Percentiles rank a stretch among this genome's conserved stretches.
Evolutionary conservation across 495 filamentous ascomycete genomes (phyloP).

Genomic region (Haplographium delicatum): DNA sequence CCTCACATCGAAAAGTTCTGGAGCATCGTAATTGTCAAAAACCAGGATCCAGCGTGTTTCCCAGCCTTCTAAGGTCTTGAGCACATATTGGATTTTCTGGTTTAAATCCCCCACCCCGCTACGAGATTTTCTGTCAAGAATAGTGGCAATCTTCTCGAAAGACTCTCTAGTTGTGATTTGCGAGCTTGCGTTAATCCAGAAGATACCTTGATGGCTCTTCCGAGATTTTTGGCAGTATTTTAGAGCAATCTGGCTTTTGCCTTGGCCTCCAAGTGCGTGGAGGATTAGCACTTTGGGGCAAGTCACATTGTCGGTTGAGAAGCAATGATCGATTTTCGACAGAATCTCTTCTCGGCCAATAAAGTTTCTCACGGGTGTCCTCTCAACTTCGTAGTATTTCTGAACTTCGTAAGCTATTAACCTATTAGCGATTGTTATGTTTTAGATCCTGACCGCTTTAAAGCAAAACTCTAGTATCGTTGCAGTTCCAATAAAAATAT

Average conservation of each 20-base stretch:
- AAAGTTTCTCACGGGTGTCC: too few species aligned
- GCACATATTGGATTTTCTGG: not conserved
- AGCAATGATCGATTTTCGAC: not conserved
- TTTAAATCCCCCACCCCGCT: not conserved
- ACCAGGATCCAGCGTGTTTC: slow-evolving; percentile 21
- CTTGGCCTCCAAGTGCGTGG: slow-evolving; percentile 28
- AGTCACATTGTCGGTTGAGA: not conserved
- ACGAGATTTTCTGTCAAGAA: not conserved
- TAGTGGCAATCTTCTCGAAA: slow-evolving; percentile 2
- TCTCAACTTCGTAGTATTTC: too few species aligned
- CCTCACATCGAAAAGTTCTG: too few species aligned
- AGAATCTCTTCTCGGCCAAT: not conserved
- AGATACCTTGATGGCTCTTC: slow-evolving; percentile 17
- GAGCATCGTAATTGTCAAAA: slow-evolving; percentile 32
- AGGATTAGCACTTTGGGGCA: slow-evolving; percentile 16
- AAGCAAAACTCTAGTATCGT: too few species aligned
- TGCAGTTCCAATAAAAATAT: too few species aligned
- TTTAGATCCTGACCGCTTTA: too few species aligned
- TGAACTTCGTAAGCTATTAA: too few species aligned
- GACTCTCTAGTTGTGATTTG: slow-evolving; percentile 9
- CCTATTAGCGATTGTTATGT: too few species aligned
- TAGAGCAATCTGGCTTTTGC: slow-evolving; percentile 30
- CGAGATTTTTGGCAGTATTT: slow-evolving; percentile 21
- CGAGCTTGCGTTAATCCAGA: slow-evolving; percentile 29
- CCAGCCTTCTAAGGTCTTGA: slow-evolving; percentile 10